Conservation (phyloP, 2,329 filamentous ascomycete genomes). For the Arthrobotrys sphaeroides region DNA sequence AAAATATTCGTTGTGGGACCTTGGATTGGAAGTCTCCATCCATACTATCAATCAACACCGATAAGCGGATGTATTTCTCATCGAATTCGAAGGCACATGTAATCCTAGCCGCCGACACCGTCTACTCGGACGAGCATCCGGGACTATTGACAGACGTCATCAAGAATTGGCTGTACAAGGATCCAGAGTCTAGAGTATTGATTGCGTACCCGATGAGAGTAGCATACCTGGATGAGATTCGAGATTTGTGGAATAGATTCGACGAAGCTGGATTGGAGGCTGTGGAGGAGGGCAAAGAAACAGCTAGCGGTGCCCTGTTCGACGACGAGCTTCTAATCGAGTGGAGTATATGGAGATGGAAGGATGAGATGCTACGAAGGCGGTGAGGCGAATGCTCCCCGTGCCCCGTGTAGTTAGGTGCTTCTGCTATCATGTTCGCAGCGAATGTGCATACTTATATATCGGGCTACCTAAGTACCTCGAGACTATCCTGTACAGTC, state of each 20-base stretch:
- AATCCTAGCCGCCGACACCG: slow-evolving; percentile 62
- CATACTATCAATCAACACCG: slow-evolving; percentile 47
- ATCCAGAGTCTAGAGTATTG: slow-evolving; percentile 59
- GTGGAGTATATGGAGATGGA: slow-evolving; percentile 62
- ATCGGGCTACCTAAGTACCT: no score
- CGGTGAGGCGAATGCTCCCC: no score
- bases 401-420: no score
- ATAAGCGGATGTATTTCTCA: slow-evolving; percentile 30
- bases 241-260: slow-evolving; percentile 62
- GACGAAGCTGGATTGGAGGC: slow-evolving; percentile 61
- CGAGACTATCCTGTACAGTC: no score
- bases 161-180: slow-evolving; percentile 60
- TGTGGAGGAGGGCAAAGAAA: slow-evolving; percentile 59
- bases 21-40: slow-evolving; percentile 62
- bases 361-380: slow-evolving; percentile 20
- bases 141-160: slow-evolving; percentile 60
- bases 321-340: slow-evolving; percentile 61
- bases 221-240: slow-evolving; percentile 63
- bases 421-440: no score
- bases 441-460: no score
- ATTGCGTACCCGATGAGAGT: slow-evolving; percentile 62
- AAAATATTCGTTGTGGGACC: slow-evolving; percentile 55
- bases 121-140: slow-evolving; percentile 63
- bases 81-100: slow-evolving; percentile 59
- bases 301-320: slow-evolving; percentile 58